These are phyloP conservation scores for Rhipidocladum racemiflorum DNA, from an alignment of 176 grass and related monocot species.

Conservation along the genomic window DNA sequence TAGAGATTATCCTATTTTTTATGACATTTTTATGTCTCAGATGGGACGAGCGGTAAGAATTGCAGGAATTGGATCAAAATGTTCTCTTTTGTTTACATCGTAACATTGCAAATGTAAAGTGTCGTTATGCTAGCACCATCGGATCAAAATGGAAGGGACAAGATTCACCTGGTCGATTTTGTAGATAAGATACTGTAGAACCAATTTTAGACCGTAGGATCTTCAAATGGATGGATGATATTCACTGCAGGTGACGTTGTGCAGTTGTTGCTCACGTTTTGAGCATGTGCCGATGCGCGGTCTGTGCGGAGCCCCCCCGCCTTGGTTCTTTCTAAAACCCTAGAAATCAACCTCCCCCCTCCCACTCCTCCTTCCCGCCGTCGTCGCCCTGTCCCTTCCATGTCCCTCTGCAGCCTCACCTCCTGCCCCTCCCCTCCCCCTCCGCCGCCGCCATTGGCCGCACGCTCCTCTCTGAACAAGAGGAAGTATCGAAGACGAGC, in stretches of 20 bases:
- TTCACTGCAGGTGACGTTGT: background rate
- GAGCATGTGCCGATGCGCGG: too few species aligned
- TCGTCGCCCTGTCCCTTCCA: background rate
- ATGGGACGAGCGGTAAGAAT: too few species aligned
- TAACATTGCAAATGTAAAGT: too few species aligned
- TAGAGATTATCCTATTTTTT: too few species aligned
- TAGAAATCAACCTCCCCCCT: conserved; percentile 7
- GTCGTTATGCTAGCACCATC: too few species aligned
- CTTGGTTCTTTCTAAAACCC: conserved; percentile 25
- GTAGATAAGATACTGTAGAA: too few species aligned
- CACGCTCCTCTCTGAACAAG: conserved; percentile 23
- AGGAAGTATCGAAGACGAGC: conserved; percentile 4
- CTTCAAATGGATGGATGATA: conserved; percentile 16
- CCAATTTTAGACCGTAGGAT: background rate
- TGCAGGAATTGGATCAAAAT: too few species aligned
- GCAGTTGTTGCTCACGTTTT: background rate
- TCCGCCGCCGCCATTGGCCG: conserved; percentile 28
- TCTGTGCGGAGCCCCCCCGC: background rate
- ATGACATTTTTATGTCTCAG: too few species aligned
- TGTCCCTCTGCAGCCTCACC: too few species aligned
- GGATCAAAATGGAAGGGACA: background rate
- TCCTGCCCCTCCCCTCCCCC: background rate
- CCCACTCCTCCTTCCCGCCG: background rate
- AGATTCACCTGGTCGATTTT: too few species aligned
- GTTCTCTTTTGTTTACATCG: too few species aligned